phyloP scores from a whole-genome alignment of 140 eudicot species.

The Ambrosia hybrid region DNA sequence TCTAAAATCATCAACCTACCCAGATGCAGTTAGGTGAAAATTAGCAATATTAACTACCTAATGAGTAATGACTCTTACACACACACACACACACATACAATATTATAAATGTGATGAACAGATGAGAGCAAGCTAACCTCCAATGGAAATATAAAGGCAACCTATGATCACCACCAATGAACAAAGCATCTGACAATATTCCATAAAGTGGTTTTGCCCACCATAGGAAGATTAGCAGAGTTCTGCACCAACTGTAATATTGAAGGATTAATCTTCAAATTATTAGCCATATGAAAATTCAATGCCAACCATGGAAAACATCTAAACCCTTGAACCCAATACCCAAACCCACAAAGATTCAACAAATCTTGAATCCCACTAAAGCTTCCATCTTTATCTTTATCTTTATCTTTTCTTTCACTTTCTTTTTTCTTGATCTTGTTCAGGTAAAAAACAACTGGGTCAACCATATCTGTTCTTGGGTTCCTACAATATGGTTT shows the following conservation, averaged over 20 bases:
- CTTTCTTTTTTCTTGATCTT: slow-evolving; percentile 35
- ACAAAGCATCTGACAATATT: slow-evolving; percentile 81
- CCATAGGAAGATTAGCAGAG: slow-evolving; percentile 77
- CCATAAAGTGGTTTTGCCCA: slow-evolving; percentile 92
- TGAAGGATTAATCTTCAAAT: slow-evolving; percentile 71
- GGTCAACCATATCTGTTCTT: slow-evolving; percentile 26
- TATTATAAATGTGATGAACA: slow-evolving; percentile 3
- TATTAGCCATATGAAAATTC: slow-evolving; percentile 74
- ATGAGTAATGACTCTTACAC: background rate
- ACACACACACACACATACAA: slow-evolving; percentile 4
- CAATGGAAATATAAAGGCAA: slow-evolving; percentile 82
- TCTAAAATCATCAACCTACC: slow-evolving; percentile 13
- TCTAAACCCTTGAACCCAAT: slow-evolving; percentile 95
- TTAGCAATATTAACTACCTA: slow-evolving; percentile 8
- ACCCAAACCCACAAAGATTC: slow-evolving; percentile 84
- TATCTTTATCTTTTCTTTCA: slow-evolving; percentile 15
- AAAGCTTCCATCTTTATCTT: background rate
- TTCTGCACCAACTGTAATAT: slow-evolving; percentile 82
- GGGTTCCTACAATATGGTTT: slow-evolving; percentile 12
- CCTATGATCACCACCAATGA: slow-evolving; percentile 78
- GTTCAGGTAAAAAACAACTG: slow-evolving; percentile 30
- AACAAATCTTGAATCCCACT: slow-evolving; percentile 45
- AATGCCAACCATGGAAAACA: slow-evolving; percentile 94
- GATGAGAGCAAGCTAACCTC: slow-evolving; percentile 60
- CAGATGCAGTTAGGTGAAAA: slow-evolving; percentile 26